Evolutionary conservation across 176 grass and related monocot genomes (phyloP).

Genomic region (maize (Zea mays)): Zm-B73-REFERENCE-NAM-5.0 NC_050098.1:211673501-211674000

Average conservation of each 20-base stretch:
- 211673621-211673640: neutral
- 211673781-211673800: neutral
- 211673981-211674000: constrained; percentile 77
- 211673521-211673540: constrained; percentile 64
- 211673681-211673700: constrained; percentile 80
- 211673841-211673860: constrained; percentile 95
- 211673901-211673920: constrained; percentile 83
- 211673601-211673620: neutral
- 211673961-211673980: constrained; percentile 70
- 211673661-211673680: constrained; percentile 75
- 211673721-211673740: constrained; percentile 5
- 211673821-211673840: constrained; percentile 80
- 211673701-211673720: constrained; percentile 49
- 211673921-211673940: constrained; percentile 88
- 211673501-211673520: constrained; percentile 78
- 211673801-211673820: constrained; percentile 16
- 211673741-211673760: neutral
- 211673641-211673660: constrained; percentile 72
- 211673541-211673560: constrained; percentile 49
- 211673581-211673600: neutral
- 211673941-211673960: constrained; percentile 94
- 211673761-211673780: neutral
- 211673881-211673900: constrained; percentile 75
- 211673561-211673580: neutral
- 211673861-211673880: constrained; percentile 85